Percentiles rank a stretch among this genome's conserved stretches.
These are phyloP conservation scores for Prinsepia uniflora DNA, from an alignment of 306 rosid genomes.

Conservation along the genomic window DNA sequence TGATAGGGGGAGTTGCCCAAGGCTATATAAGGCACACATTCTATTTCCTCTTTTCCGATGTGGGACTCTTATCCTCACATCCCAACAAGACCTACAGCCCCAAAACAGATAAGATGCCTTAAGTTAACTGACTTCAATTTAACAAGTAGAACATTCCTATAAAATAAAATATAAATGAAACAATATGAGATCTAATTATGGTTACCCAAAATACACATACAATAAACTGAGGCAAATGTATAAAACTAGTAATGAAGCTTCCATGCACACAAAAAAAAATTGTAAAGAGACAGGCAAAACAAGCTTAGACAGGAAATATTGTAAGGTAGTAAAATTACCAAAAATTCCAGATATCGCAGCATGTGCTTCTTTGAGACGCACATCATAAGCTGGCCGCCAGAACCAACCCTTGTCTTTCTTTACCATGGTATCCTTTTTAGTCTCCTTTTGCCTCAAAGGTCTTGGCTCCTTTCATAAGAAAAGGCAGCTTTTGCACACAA, in stretches of 20 bases:
- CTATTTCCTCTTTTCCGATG: too few relatives aligned
- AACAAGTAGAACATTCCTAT: not conserved
- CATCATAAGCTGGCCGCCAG: conserved; percentile 56
- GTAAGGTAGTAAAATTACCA: conserved; percentile 45
- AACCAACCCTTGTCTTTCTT: conserved; percentile 20
- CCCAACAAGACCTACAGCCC: not conserved
- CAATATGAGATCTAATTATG: not conserved
- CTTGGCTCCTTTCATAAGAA: conserved; percentile 55
- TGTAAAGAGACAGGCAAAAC: not conserved
- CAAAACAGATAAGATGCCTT: not conserved
- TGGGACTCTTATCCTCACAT: too few relatives aligned
- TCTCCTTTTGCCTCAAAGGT: conserved; percentile 51
- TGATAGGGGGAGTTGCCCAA: too few relatives aligned
- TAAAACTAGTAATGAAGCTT: not conserved
- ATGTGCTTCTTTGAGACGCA: conserved; percentile 62
- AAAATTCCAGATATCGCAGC: conserved; percentile 69
- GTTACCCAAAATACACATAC: not conserved
- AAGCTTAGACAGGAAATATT: not conserved
- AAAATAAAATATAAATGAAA: not conserved
- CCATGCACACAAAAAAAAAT: not conserved
- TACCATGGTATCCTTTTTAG: conserved; percentile 24
- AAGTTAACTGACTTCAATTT: not conserved
- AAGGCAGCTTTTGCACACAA: conserved; percentile 75
- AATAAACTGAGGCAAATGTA: not conserved
- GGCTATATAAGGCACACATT: too few relatives aligned